Base-by-base conservation (phyloP, 2,329 filamentous ascomycete species). In the Pezicula radicicola region DNA sequence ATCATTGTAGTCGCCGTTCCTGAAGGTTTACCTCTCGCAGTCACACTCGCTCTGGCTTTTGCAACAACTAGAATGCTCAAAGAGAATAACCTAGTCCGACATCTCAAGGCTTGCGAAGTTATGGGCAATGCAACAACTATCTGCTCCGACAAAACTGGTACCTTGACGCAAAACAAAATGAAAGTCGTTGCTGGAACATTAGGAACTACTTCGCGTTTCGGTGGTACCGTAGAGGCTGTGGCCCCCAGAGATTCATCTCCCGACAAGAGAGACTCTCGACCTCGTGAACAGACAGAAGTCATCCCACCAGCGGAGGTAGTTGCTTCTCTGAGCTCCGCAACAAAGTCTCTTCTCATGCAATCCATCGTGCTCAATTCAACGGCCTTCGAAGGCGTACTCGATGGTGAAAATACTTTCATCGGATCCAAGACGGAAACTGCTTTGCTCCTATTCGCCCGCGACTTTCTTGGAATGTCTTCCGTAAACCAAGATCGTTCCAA, bases 391-490 rank as follows among this genome's bases (percentile, higher is more conserved):
- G 78, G 79, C 6, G 81, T 85, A 41, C 76, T 81, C 41, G 77
- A 84, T 40, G 84, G 84, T 30, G 73, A 76, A 53, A 60, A 69
- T 16, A 72, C 78, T 0, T 91, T 89, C 58, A 78, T 91, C 55
- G 88, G 88, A 28, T 90, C 87, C 5, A 91, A 90, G 70, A 91
- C 88, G 0, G 88, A 91, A 65, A 89, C 86, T 4, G 87, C 88
- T 19, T 74, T 91, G 12, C 75, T 91, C n/a, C 74, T 76, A 21
- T 89, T 90, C 63, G 84, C 85, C 18, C 77, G 79, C 46, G 81
- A 87, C 46, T 75, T 82, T 61, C 72, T 91, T 13, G 85, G 77
- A 40, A 83, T 91, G 74, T 80, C 79, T 6, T 75, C 78, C 0
- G 70, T 89, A 15, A 72, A 72, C 44, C 75, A 84, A 55, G 84